Evolutionary conservation across 208 protist genomes (phyloP).

Genomic region (Leishmania aethiopica): DNA sequence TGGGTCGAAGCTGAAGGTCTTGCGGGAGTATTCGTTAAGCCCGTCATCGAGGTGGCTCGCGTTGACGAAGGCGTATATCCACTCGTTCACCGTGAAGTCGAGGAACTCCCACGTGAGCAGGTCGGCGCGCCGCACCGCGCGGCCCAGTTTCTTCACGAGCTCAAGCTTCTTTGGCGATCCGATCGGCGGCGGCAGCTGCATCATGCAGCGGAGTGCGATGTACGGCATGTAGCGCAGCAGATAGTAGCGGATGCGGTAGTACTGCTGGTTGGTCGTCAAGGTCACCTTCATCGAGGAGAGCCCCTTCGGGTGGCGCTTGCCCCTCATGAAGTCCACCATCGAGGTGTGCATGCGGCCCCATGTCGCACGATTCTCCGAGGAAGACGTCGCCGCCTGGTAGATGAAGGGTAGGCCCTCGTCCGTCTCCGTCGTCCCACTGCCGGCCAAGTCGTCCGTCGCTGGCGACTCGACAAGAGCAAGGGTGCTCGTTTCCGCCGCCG

Average conservation of each 20-base stretch:
- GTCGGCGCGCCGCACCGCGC: constrained; percentile 58
- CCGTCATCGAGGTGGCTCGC: constrained; percentile 49
- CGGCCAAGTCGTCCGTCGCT: constrained; percentile 2
- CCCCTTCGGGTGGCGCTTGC: constrained; percentile 55
- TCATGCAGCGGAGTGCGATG: constrained; percentile 34
- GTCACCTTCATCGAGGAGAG: constrained; percentile 35
- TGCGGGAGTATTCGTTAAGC: constrained; percentile 42
- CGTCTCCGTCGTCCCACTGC: constrained; percentile 13
- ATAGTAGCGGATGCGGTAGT: constrained; percentile 56
- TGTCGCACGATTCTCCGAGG: constrained; percentile 47
- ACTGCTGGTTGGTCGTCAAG: constrained; percentile 41
- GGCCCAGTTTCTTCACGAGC: constrained; percentile 46
- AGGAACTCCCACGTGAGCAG: constrained; percentile 71
- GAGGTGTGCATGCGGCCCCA: constrained; percentile 48
- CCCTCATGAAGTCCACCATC: constrained; percentile 41
- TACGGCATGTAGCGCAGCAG: constrained; percentile 70
- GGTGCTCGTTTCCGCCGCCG: background rate
- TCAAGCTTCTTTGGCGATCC: constrained; percentile 52
- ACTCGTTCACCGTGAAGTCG: constrained; percentile 62
- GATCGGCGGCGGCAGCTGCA: constrained; percentile 58
- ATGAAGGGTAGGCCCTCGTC: constrained; percentile 51
- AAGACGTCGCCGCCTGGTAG: constrained; percentile 67
- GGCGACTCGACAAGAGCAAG: constrained; percentile 6
- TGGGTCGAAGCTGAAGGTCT: constrained; percentile 61
- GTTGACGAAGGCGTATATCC: constrained; percentile 58